Evolutionary conservation across 495 filamentous ascomycete genomes (phyloP), one percentile per base, ranked within the genome.

Genomic region (Acidomyces sp.): DNA sequence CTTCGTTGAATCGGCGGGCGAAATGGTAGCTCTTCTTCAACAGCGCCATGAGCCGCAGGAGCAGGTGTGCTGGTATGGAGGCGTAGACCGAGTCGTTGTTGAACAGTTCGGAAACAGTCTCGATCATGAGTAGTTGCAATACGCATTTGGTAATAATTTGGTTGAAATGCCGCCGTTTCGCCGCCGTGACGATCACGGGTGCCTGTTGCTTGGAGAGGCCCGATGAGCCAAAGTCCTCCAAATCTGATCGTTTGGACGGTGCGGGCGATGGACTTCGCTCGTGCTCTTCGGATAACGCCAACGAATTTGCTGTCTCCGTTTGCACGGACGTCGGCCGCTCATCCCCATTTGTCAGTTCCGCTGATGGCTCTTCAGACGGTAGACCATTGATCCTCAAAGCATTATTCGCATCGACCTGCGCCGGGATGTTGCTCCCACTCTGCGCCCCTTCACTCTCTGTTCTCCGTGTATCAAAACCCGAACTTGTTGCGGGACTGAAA

Each of bases 81-180:
- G 76, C 72, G 61, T 96, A 99, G 26, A 99, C 92, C 21, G 81
- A 71, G 53, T 99, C 88, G 56, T 96, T 96, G 39, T 84, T 92
- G 66, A 99, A 96, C 20, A 99, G 74, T 58, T 99, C 90, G 50
- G 93, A 87, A 27, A 99, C 90, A 1, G 90, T 99, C 57, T 96
- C 92, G 59, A 99, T 99, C 84, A 96, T 95, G 37, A 99, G 76
- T 3, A 99, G 69, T 56, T 96, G 92, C 11, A 99, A 68, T 9
- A 99, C 92, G 59, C 90, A 99, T 51, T 87, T 87, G n/a, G 85
- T 93, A 61, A 99, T 99, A 57, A 99, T 99, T 50, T 88, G 82
- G 60, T 96, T 99, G 70, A 99, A 99, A 62, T 93, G 93, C 18
- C 85, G 80, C n/a, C 92, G 76, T 19, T 92, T 78, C 1, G 88